Evolutionary conservation across 83 land plant species (phyloP), one percentile per base, ranked within the genome.

Genomic region (Picea abies): DNA sequence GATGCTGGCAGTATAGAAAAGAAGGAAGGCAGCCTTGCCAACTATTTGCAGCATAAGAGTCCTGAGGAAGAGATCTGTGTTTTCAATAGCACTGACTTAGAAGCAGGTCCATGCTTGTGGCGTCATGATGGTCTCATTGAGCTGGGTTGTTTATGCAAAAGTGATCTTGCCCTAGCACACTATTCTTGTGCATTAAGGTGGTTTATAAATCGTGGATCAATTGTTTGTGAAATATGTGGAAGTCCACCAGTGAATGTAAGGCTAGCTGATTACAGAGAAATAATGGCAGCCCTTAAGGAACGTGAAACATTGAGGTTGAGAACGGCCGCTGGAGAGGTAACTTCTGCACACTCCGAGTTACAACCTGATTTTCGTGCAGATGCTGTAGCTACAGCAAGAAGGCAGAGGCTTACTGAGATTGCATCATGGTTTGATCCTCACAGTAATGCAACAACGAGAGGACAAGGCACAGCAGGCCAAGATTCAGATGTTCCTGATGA

Each of bases 221-320:
- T 91, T 44, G 64, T 88, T 63, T 93, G 96, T 85, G 96, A 93
- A 88, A 91, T 93, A 37, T 93, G 96, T 82, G 92, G 96, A 32
- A 64, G 39, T 82, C 32, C 79, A 35, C 88, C 96, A 9, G 84
- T 79, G 83, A 91, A 88, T 82, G 72, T 93, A 32, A 85, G 83
- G 86, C 39, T 58, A 44, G 72, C 80, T 14, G 94, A 93, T 76
- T 79, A 88, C 72, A 88, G 82, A 39, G 91, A 93, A 84, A 89
- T 93, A 60, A n/a, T 91, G 60, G 76, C 80, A 86, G 82, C 92
- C 73, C 83, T 93, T 41, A 86, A 90, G 81, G 92, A 90, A 1
- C 89, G 83, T 81, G 93, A 90, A 84, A 71, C 88, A 19, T 68
- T 93, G 41, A 87, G 90, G 78, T 88, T 87, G 72, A 89, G 87